Evolutionary conservation across 2,329 filamentous ascomycete species (phyloP).

Genomic region (Phialophora verrucosa): DNA sequence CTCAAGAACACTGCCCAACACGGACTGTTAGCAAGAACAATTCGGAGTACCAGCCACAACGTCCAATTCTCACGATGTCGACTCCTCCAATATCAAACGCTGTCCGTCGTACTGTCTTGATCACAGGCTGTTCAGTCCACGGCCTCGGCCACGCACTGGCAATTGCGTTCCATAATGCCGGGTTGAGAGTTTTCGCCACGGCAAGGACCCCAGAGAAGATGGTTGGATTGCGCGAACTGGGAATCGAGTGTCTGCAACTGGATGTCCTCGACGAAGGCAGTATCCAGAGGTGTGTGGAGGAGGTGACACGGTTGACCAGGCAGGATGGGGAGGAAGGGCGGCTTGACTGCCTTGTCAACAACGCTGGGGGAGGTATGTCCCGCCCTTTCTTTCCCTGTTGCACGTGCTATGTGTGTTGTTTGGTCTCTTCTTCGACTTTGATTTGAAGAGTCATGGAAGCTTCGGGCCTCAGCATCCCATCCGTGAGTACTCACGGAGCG

Average conservation of each 20-base stretch:
- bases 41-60: background rate
- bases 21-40: background rate
- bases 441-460: background rate
- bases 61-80: background rate
- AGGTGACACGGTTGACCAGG: slow-evolving; percentile 24
- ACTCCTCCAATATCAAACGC: background rate
- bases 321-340: slow-evolving; percentile 22
- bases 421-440: background rate
- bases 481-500: background rate
- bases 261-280: slow-evolving; percentile 27
- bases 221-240: slow-evolving; percentile 28
- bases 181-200: slow-evolving; percentile 49
- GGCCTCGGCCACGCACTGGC: slow-evolving; percentile 49
- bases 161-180: slow-evolving; percentile 44
- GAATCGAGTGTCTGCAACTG: slow-evolving; percentile 31
- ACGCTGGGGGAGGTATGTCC: slow-evolving; percentile 49
- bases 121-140: slow-evolving; percentile 31
- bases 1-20: background rate
- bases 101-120: slow-evolving; percentile 23
- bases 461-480: background rate
- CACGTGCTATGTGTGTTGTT: background rate
- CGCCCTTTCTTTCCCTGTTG: background rate
- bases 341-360: slow-evolving; percentile 55
- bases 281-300: slow-evolving; percentile 23
- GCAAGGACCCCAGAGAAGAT: slow-evolving; percentile 44